A percentile compares a stretch with the other conserved stretches of the same genome.
phyloP scores from a whole-genome alignment of 2,329 filamentous ascomycete genomes.

The Verruconis gallopava region DNA sequence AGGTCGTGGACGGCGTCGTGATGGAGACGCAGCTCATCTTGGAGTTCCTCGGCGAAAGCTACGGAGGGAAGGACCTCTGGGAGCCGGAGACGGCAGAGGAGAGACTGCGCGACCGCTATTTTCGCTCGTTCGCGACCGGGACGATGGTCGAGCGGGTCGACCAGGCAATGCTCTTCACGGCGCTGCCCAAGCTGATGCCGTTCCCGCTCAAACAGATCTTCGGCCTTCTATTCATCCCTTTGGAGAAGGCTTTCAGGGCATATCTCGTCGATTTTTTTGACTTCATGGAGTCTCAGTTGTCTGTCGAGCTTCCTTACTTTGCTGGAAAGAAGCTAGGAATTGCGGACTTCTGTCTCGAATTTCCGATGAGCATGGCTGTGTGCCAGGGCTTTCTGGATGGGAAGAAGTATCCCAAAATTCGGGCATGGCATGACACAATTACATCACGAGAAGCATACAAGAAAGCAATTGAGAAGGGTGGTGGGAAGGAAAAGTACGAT shows the following conservation, averaged over 20 bases:
- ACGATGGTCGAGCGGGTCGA: conserved; percentile 9
- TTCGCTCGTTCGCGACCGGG: conserved; percentile 15
- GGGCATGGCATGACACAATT: conserved; percentile 19
- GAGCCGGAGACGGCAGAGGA: conserved; percentile 13
- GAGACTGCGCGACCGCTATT: conserved; percentile 15
- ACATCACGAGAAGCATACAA: background rate
- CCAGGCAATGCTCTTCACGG: conserved; percentile 15
- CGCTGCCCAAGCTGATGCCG: conserved; percentile 13
- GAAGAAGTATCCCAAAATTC: conserved; percentile 21
- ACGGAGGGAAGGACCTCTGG: conserved; percentile 13
- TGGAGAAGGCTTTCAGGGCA: conserved; percentile 13
- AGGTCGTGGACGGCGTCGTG: conserved; percentile 13
- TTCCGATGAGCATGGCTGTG: conserved; percentile 21
- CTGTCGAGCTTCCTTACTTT: conserved; percentile 18
- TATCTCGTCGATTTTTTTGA: conserved; percentile 14
- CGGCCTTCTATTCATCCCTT: conserved; percentile 13
- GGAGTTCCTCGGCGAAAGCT: conserved; percentile 17
- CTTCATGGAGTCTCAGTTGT: conserved; percentile 17
- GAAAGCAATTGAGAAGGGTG: conserved; percentile 3
- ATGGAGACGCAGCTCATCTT: conserved; percentile 19
- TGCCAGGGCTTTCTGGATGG: conserved; percentile 20
- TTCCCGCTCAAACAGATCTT: conserved; percentile 15
- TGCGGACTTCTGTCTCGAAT: conserved; percentile 24
- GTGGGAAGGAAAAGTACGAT: background rate
- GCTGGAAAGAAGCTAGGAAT: conserved; percentile 21